These are phyloP conservation scores for Angomonas desouzai DNA, from an alignment of 208 protist species.

Conservation along the genomic window DNA sequence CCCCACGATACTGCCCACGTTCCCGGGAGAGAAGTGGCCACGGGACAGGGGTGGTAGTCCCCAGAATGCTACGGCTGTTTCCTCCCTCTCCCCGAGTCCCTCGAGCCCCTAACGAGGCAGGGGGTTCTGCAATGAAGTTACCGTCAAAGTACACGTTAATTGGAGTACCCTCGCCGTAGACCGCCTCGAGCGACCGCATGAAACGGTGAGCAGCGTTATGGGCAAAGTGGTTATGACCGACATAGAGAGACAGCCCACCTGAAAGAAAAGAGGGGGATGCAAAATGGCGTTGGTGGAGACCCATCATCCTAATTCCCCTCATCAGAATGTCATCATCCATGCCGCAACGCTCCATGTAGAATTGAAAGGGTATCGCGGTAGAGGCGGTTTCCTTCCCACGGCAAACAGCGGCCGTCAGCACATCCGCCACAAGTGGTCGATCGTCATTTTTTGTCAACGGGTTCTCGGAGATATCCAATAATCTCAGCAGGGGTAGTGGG, in stretches of 20 bases:
- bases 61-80: not conserved
- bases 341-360: not conserved
- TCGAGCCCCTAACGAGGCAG: not conserved
- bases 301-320: not conserved
- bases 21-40: not conserved
- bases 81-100: not conserved
- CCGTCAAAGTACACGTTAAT: constrained; percentile 2
- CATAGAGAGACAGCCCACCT: constrained; percentile 5
- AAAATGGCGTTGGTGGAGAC: not conserved
- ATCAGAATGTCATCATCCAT: not conserved
- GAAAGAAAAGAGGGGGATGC: too few species aligned
- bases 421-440: not conserved
- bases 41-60: not conserved
- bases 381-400: not conserved
- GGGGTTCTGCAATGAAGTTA: not conserved
- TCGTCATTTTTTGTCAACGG: not conserved
- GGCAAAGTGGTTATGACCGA: constrained; percentile 9
- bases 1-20: not conserved
- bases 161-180: not conserved
- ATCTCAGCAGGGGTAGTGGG: not conserved
- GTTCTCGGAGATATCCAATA: constrained; percentile 2
- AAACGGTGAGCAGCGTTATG: not conserved
- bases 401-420: not conserved
- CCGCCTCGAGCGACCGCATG: not conserved
- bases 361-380: not conserved